phyloP scores from a whole-genome alignment of 2,329 filamentous ascomycete species.

The Mariannaea elegans region DNA sequence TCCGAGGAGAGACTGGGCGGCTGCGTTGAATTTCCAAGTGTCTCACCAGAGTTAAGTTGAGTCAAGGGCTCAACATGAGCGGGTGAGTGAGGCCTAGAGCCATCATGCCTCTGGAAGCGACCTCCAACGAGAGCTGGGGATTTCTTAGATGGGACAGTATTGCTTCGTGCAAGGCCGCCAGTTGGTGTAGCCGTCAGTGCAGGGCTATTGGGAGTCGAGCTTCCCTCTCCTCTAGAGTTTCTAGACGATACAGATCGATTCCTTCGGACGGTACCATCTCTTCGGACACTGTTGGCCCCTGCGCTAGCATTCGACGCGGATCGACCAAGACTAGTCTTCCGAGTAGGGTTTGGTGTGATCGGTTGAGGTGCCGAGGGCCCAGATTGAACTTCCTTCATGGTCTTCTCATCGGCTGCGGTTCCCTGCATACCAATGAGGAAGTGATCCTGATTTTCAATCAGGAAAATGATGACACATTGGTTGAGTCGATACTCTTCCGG shows the following conservation, averaged over 20 bases:
- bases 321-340: constrained; percentile 62
- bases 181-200: constrained; percentile 63
- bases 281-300: constrained; percentile 85
- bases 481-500: constrained; percentile 93
- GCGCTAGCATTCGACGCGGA: constrained; percentile 90
- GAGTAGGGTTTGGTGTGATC: constrained; percentile 58
- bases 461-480: constrained; percentile 95
- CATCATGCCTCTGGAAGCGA: constrained; percentile 64
- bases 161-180: constrained; percentile 72
- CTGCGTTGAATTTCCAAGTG: constrained; percentile 33
- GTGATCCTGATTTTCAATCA: constrained; percentile 98
- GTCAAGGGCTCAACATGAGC: constrained; percentile 50
- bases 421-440: constrained; percentile 99
- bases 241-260: constrained; percentile 95
- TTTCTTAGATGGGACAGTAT: constrained; percentile 91
- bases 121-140: constrained; percentile 76
- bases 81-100: constrained; percentile 43
- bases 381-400: constrained; percentile 71
- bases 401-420: constrained; percentile 92
- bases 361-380: constrained; percentile 63
- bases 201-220: constrained; percentile 74
- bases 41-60: constrained; percentile 41
- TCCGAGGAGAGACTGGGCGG: constrained; percentile 45
- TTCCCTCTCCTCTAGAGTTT: constrained; percentile 78
- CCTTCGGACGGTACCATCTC: constrained; percentile 80